These are phyloP conservation scores for Syzygium grande DNA, from an alignment of 345 rosid species.

Conservation along the genomic window DNA sequence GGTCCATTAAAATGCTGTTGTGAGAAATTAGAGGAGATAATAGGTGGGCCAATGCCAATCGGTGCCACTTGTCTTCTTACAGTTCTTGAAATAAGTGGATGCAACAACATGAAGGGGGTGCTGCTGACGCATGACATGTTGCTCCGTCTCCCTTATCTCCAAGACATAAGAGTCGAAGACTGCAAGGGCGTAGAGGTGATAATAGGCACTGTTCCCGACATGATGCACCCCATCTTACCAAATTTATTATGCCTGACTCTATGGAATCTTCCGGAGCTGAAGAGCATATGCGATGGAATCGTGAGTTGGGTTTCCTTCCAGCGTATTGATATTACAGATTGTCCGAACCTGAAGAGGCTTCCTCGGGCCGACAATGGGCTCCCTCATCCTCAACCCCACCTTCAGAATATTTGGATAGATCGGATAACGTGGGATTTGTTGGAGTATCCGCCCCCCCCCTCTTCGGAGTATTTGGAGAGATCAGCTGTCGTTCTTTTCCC, in stretches of 20 bases:
- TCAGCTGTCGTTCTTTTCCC: too few relatives aligned
- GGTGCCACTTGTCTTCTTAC: background rate
- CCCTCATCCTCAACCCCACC: too few relatives aligned
- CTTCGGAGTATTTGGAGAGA: too few relatives aligned
- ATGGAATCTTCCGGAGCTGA: fast-evolving
- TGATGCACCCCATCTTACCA: background rate
- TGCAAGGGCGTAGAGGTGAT: background rate
- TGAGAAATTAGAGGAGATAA: slow-evolving; percentile 6
- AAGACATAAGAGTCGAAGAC: fast-evolving
- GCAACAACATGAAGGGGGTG: background rate
- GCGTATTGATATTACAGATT: fast-evolving
- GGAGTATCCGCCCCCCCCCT: too few relatives aligned
- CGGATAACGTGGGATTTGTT: fast-evolving
- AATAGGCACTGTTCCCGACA: fast-evolving
- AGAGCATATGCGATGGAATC: background rate
- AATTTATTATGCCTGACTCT: fast-evolving
- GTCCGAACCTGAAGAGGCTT: background rate
- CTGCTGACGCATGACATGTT: background rate
- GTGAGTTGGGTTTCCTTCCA: background rate
- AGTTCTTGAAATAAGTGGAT: fast-evolving
- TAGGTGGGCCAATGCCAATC: background rate
- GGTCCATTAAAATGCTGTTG: background rate
- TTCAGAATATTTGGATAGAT: background rate
- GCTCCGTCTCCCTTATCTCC: background rate
- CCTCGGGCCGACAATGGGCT: background rate